phyloP scores from a whole-genome alignment of 139 green algal genomes.

The Chlamydomonas sp. region DNA sequence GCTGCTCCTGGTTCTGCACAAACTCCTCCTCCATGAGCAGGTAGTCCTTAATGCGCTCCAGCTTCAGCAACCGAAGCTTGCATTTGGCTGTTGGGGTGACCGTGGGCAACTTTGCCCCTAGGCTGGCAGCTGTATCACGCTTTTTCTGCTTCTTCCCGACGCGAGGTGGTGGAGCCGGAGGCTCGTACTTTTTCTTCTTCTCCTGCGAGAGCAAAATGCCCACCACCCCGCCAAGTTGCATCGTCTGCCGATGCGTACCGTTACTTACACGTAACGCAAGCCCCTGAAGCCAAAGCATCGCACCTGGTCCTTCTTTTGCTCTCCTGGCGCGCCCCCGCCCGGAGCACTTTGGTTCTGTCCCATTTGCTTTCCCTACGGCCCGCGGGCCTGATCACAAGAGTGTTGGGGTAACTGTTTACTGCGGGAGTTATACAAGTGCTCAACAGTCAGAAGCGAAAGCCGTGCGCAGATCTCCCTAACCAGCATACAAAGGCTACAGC shows the following conservation, averaged over 20 bases:
- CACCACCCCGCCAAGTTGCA: background rate
- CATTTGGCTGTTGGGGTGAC: slow-evolving; percentile 95
- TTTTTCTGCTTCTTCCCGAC: slow-evolving; percentile 95
- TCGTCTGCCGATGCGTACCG: background rate
- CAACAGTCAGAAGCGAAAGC: no score
- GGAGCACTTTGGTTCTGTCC: slow-evolving; percentile 54
- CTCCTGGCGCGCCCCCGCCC: slow-evolving; percentile 48
- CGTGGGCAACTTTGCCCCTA: slow-evolving; percentile 86
- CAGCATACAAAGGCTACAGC: no score
- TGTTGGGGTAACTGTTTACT: no score
- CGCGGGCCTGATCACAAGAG: no score
- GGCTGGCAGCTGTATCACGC: slow-evolving; percentile 70
- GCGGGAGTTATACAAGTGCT: no score
- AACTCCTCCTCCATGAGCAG: slow-evolving; percentile 99
- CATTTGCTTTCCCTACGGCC: slow-evolving; percentile 14
- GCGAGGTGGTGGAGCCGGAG: slow-evolving; percentile 89
- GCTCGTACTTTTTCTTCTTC: slow-evolving; percentile 99
- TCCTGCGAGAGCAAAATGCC: slow-evolving; percentile 38
- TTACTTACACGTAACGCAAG: no score
- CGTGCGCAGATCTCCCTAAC: no score
- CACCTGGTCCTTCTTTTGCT: slow-evolving; percentile 65
- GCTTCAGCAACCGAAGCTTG: slow-evolving; percentile 97
- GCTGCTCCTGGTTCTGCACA: slow-evolving; percentile 91
- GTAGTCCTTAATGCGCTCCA: slow-evolving; percentile 99
- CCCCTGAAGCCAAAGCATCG: background rate